These are phyloP conservation scores for Neofusicoccum sp. DNA, from an alignment of 2,329 filamentous ascomycete genomes.

Conservation along the genomic window DNA sequence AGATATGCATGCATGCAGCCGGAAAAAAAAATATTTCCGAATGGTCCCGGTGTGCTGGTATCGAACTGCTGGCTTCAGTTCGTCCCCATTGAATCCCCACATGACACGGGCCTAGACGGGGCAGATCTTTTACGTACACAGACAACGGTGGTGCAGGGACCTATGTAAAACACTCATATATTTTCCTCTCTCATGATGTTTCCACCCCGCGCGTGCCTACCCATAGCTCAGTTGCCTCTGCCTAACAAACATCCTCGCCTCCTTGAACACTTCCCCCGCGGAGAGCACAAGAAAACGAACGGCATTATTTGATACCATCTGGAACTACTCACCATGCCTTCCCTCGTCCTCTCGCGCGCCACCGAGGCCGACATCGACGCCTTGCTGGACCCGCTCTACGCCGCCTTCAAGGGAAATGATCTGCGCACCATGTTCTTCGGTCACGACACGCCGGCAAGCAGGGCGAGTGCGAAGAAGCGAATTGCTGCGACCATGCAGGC, in stretches of 20 bases:
- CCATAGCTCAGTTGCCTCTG: neutral
- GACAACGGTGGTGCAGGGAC: neutral
- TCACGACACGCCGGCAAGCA: neutral
- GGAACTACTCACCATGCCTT: neutral
- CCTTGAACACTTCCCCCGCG: neutral
- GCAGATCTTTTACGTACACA: neutral
- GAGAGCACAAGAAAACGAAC: neutral
- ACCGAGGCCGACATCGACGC: constrained; percentile 2
- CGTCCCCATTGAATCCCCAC: neutral
- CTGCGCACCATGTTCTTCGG: constrained; percentile 14
- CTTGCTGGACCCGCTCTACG: neutral
- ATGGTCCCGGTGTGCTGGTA: neutral
- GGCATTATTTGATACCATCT: too few species aligned
- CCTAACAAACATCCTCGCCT: too few species aligned
- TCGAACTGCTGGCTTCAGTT: neutral
- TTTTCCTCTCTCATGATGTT: neutral
- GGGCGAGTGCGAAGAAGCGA: neutral
- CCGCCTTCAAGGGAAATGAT: constrained; percentile 1
- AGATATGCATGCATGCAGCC: neutral
- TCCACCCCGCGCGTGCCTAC: neutral
- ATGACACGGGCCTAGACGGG: neutral
- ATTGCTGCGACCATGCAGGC: neutral
- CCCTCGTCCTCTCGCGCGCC: neutral
- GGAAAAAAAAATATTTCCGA: neutral
- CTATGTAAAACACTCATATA: neutral